Evolutionary conservation across 2,329 filamentous ascomycete species (phyloP).

Genomic region (Paraphoma chrysanthemicola): DNA sequence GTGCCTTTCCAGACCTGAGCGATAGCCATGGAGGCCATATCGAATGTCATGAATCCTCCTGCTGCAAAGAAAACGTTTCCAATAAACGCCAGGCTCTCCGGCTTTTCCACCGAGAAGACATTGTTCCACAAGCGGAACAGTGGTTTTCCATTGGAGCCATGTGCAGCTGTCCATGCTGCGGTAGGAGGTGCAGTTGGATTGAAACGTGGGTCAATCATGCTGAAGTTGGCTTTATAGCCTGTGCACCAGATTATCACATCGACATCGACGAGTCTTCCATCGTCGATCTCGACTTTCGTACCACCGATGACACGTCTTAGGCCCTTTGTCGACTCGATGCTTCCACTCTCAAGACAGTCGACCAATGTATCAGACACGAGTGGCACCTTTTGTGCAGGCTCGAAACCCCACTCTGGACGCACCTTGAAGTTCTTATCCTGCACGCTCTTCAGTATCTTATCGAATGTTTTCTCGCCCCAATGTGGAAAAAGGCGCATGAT

Average conservation of each 20-base stretch:
- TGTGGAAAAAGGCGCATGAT: conserved; percentile 18
- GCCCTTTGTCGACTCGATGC: conserved; percentile 22
- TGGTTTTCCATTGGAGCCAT: conserved; percentile 33
- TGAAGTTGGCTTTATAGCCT: conserved; percentile 41
- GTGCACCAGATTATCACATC: conserved; percentile 47
- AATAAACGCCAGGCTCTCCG: conserved; percentile 54
- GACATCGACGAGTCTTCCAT: conserved; percentile 37
- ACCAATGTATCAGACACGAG: conserved; percentile 27
- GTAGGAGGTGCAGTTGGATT: conserved; percentile 23
- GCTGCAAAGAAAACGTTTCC: conserved; percentile 48
- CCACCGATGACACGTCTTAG: conserved; percentile 15
- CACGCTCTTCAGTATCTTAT: conserved; percentile 22
- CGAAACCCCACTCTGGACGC: conserved; percentile 30
- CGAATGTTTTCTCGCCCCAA: conserved; percentile 23
- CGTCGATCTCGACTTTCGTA: conserved; percentile 34
- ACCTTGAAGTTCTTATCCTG: conserved; percentile 31
- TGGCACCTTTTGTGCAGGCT: conserved; percentile 23
- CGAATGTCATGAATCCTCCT: conserved; percentile 39
- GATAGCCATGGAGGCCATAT: conserved; percentile 55
- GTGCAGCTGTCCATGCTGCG: conserved; percentile 17
- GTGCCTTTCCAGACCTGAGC: conserved; percentile 54
- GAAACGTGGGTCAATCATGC: conserved; percentile 29
- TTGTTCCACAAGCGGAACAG: conserved; percentile 53
- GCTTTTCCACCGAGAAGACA: conserved; percentile 53
- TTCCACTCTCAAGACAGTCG: conserved; percentile 20